These are phyloP conservation scores for Fusarium buxicola DNA, from an alignment of 2,329 filamentous ascomycete species.

Conservation along the genomic window DNA sequence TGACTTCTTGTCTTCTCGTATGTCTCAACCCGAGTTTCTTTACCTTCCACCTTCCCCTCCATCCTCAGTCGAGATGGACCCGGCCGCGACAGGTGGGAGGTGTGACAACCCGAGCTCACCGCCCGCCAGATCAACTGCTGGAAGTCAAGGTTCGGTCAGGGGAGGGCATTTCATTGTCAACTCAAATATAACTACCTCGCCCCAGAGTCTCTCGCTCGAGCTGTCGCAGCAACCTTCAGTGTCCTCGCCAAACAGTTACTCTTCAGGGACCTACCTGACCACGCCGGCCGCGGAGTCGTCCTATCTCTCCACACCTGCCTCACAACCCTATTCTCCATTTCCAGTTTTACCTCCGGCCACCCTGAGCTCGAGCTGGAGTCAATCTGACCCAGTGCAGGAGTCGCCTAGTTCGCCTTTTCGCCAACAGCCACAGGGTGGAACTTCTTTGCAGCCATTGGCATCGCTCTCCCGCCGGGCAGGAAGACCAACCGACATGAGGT, in stretches of 20 bases:
- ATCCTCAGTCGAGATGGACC: conserved; percentile 47
- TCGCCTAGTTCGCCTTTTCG: conserved; percentile 30
- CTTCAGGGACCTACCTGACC: conserved; percentile 40
- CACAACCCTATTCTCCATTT: conserved; percentile 44
- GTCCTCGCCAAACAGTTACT: conserved; percentile 42
- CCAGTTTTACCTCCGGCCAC: conserved; percentile 36
- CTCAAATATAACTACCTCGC: conserved; percentile 41
- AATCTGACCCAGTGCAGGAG: conserved; percentile 36
- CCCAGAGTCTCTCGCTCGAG: conserved; percentile 38
- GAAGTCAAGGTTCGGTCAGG: conserved; percentile 37
- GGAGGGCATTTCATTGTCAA: conserved; percentile 36
- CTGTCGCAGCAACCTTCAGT: conserved; percentile 36
- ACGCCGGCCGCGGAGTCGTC: conserved; percentile 39
- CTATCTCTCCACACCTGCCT: conserved; percentile 41
- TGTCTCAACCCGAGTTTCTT: conserved; percentile 47
- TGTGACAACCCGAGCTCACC: conserved; percentile 46
- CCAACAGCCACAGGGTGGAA: conserved; percentile 27
- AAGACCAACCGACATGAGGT: conserved; percentile 42
- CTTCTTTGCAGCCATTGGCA: conserved; percentile 26
- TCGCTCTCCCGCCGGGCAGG: conserved; percentile 22
- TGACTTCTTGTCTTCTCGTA: conserved; percentile 43
- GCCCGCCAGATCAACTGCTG: conserved; percentile 42
- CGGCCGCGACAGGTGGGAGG: conserved; percentile 43
- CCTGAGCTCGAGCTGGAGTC: conserved; percentile 42
- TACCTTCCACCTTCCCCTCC: conserved; percentile 46